phyloP scores from a whole-genome alignment of 257 asterid genomes.

The Salvia splendens region DNA sequence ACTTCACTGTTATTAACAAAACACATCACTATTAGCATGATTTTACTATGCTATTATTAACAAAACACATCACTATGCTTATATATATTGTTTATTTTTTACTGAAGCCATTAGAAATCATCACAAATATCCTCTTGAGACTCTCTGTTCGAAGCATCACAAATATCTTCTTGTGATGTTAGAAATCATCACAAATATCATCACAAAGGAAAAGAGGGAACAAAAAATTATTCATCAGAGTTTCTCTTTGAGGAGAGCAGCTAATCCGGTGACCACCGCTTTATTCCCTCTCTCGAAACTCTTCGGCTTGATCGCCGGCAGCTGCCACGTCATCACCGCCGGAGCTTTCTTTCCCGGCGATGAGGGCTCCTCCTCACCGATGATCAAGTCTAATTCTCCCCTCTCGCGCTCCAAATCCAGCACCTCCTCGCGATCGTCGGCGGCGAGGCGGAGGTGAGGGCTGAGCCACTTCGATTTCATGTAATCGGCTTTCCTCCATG shows the following conservation, averaged over 20 bases:
- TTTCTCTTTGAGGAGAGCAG: slow-evolving; percentile 81
- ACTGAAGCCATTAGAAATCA: too few species aligned
- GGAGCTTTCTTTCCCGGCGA: slow-evolving; percentile 40
- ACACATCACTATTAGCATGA: too few species aligned
- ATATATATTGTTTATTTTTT: too few species aligned
- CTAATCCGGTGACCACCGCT: slow-evolving; percentile 77
- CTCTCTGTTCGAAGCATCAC: too few species aligned
- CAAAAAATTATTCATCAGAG: slow-evolving; percentile 40
- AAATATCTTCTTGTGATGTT: too few species aligned
- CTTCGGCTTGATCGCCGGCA: slow-evolving; percentile 71
- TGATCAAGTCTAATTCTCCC: slow-evolving; percentile 67
- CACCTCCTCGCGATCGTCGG: slow-evolving; percentile 30
- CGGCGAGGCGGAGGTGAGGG: slow-evolving; percentile 51
- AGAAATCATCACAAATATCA: too few species aligned
- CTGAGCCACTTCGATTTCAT: slow-evolving; percentile 82
- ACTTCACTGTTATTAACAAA: too few species aligned
- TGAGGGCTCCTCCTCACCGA: slow-evolving; percentile 51
- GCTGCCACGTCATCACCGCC: slow-evolving; percentile 61
- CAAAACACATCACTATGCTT: too few species aligned
- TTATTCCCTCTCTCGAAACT: slow-evolving; percentile 62
- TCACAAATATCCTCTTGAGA: too few species aligned
- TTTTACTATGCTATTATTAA: too few species aligned
- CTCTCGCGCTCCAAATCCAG: slow-evolving; percentile 39
- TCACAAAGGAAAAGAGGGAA: slow-evolving; percentile 10
- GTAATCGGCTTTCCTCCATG: slow-evolving; percentile 92